phyloP scores from a whole-genome alignment of 2,329 filamentous ascomycete species.

The Keithomyces neogunnii region DNA sequence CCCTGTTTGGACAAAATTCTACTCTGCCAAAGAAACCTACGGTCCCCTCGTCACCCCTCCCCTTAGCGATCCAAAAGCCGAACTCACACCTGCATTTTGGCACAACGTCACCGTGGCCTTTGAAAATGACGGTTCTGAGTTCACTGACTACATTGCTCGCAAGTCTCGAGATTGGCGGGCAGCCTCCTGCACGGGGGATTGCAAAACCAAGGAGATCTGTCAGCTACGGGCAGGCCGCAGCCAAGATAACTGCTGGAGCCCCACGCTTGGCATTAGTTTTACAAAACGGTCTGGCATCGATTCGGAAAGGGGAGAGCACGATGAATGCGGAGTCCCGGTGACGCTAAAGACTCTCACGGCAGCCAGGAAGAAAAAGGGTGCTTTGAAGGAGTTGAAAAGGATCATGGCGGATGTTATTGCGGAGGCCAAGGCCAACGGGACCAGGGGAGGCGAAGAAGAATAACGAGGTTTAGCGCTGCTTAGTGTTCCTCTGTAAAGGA shows the following conservation, averaged over 20 bases:
- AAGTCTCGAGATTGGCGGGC: constrained; percentile 38
- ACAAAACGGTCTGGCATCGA: constrained; percentile 17
- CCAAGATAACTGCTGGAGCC: constrained; percentile 41
- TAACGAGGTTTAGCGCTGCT: neutral
- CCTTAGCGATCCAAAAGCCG: constrained; percentile 23
- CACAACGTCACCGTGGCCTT: constrained; percentile 45
- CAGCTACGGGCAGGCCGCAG: constrained; percentile 41
- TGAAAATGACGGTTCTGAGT: constrained; percentile 31
- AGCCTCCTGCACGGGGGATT: constrained; percentile 32
- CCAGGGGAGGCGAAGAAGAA: neutral
- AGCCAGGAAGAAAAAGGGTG: constrained; percentile 16
- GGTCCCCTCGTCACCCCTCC: constrained; percentile 35
- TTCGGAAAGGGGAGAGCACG: constrained; percentile 11
- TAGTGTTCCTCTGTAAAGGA: neutral
- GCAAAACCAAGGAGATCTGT: constrained; percentile 39
- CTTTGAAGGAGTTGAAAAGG: constrained; percentile 16
- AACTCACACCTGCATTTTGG: constrained; percentile 51
- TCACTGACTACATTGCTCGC: constrained; percentile 37
- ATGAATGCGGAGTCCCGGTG: constrained; percentile 23
- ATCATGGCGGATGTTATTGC: constrained; percentile 8
- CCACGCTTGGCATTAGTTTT: constrained; percentile 24
- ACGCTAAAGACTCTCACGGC: constrained; percentile 16
- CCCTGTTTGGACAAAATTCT: constrained; percentile 46
- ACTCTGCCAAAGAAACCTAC: constrained; percentile 47
- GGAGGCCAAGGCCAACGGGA: neutral